Base-by-base conservation (phyloP, 495 filamentous ascomycete genomes). In the Aspergillus nanangensis region DNA sequence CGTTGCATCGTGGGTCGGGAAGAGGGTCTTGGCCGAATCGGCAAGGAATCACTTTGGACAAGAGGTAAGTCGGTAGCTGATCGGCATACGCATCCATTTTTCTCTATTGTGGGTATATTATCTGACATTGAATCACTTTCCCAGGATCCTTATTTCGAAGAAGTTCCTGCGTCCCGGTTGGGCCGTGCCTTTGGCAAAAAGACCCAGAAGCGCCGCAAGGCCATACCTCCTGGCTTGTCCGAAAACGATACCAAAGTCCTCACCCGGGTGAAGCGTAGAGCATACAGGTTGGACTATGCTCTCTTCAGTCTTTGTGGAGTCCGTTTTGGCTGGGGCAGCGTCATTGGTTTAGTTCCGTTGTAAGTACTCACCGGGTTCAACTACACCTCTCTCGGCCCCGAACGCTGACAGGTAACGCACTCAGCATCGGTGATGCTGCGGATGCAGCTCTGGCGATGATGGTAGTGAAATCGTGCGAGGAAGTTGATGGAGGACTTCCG, bases 301-400 rank as follows among this genome's bases (percentile, higher is more conserved):
- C 74, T 90, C 13, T 88, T 85, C 62, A 90, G 79, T 57, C 76
- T 84, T 57, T 79, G 82, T 50, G 84, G 86, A 17, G 72, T 94
- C 41, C 75, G 80, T 43, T 84, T 96, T 59, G 92, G 92, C 15
- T 93, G 87, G 85, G 78, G 82, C 23, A 81, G 78, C 55, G 74
- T 95, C 41, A 86, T 96, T 53, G 92, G 81, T 5, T 52, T 95
- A 27, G 59, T 96, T 34, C 93, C 93, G 42, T 76, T 77, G 75
- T 89, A 69, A 78, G 84, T 78, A 44, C 22, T 33, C 13, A 13
- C 38, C 18, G 18, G 2, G 14, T 10, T 14, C 21, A 24, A 10
- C 7, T 14, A 11, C 27, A 36, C 34, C 11, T 5, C 29, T 15
- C 7, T 36, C 1, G 33, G 8, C 20, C 48, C 8, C 14, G 18